Evolutionary conservation across 306 rosid genomes (phyloP).

Genomic region (Begonia peltatifolia): DNA sequence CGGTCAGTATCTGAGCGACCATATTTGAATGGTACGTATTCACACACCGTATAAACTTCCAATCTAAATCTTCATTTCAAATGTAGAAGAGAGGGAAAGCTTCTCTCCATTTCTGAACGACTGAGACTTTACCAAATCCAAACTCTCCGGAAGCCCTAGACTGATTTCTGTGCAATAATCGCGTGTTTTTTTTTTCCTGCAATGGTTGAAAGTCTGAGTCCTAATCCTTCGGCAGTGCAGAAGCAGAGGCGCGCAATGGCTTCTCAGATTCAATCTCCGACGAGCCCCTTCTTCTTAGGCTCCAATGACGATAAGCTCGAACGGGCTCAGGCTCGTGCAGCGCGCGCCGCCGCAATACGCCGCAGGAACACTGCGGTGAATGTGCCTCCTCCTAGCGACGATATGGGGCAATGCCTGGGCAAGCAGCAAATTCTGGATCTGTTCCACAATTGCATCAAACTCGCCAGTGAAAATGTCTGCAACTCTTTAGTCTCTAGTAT

Average conservation of each 20-base stretch:
- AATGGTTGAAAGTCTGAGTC: slow-evolving; percentile 69
- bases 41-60: too few relatives aligned
- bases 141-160: slow-evolving; percentile 12
- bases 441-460: slow-evolving; percentile 93
- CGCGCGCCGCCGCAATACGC: slow-evolving; percentile 79
- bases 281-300: slow-evolving; percentile 66
- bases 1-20: too few relatives aligned
- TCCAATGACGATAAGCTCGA: slow-evolving; percentile 84
- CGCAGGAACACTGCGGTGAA: slow-evolving; percentile 32
- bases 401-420: slow-evolving; percentile 38
- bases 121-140: background rate
- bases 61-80: background rate
- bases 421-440: slow-evolving; percentile 77
- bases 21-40: too few relatives aligned
- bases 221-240: slow-evolving; percentile 21
- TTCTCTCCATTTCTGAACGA: slow-evolving; percentile 2
- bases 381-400: slow-evolving; percentile 13
- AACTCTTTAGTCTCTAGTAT: background rate
- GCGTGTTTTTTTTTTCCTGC: background rate
- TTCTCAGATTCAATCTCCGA: slow-evolving; percentile 76
- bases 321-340: slow-evolving; percentile 85
- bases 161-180: background rate
- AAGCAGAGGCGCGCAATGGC: slow-evolving; percentile 48
- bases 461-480: slow-evolving; percentile 85
- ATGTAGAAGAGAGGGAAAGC: slow-evolving; percentile 50